Conservation (phyloP, 257 asterid genomes). For the Echium plantagineum region DNA sequence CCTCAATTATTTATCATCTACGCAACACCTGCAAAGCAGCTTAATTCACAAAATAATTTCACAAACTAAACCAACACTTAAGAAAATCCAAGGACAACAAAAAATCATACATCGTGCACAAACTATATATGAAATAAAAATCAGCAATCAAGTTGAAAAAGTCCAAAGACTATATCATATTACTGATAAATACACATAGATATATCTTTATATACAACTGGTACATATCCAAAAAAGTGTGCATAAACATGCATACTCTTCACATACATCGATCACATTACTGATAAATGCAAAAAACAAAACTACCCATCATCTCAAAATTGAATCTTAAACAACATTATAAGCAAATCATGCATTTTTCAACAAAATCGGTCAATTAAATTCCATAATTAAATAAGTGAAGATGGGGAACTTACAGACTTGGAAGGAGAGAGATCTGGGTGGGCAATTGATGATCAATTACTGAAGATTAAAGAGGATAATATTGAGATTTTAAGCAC, state of each 20-base stretch:
- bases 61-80: neutral
- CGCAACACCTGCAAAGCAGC: neutral
- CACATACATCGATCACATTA: neutral
- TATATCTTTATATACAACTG: no score
- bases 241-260: neutral
- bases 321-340: neutral
- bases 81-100: neutral
- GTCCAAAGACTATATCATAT: neutral
- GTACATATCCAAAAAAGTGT: no score
- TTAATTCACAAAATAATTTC: no score
- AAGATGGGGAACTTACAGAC: neutral
- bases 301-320: neutral
- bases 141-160: no score
- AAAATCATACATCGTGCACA: neutral
- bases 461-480: neutral
- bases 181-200: no score
- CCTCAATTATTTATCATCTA: neutral
- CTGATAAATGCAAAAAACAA: neutral
- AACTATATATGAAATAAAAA: no score
- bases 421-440: neutral
- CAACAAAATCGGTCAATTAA: no score
- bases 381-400: neutral
- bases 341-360: neutral
- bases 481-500: neutral
- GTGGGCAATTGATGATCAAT: neutral